A percentile compares a stretch with the other conserved stretches of the same genome.
Evolutionary conservation across 208 protist genomes (phyloP).

Genomic region (Trypanosoma grayi): DNA sequence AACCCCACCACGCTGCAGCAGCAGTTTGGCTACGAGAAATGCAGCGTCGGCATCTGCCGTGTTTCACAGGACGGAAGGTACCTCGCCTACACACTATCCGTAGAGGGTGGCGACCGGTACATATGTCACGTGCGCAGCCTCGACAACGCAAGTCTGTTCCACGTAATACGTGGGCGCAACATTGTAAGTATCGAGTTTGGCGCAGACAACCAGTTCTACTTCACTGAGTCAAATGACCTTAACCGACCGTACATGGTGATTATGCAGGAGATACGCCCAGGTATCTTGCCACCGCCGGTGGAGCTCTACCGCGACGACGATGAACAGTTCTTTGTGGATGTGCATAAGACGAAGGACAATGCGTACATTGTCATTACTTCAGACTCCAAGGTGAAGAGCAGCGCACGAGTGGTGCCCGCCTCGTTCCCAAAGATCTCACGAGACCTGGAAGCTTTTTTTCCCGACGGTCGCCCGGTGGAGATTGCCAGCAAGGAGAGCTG

Average conservation of each 20-base stretch:
- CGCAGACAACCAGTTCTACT: constrained; percentile 82
- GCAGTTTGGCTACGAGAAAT: constrained; percentile 89
- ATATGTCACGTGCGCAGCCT: constrained; percentile 90
- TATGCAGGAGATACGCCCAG: constrained; percentile 88
- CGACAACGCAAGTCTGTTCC: constrained; percentile 86
- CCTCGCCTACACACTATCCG: constrained; percentile 87
- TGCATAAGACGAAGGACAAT: constrained; percentile 88
- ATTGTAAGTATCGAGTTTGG: constrained; percentile 92
- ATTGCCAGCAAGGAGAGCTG: constrained; percentile 74
- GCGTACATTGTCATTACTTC: constrained; percentile 83
- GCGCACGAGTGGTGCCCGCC: constrained; percentile 69
- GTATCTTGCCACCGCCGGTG: constrained; percentile 74
- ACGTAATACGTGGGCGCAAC: constrained; percentile 88
- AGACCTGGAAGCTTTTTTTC: constrained; percentile 65
- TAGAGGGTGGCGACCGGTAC: constrained; percentile 87
- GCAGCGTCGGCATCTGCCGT: constrained; percentile 82
- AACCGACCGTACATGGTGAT: constrained; percentile 85
- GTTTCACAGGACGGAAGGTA: constrained; percentile 88
- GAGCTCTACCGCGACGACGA: constrained; percentile 88
- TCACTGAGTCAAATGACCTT: constrained; percentile 88
- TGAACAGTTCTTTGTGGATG: constrained; percentile 89
- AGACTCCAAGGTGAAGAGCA: constrained; percentile 83
- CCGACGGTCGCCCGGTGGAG: constrained; percentile 63
- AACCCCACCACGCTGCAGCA: constrained; percentile 81
- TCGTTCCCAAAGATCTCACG: constrained; percentile 81